Percentiles rank a stretch among this genome's conserved stretches.
These are phyloP conservation scores for Sarocladium brachiariae DNA, from an alignment of 2,329 filamentous ascomycete genomes.

Conservation along the genomic window DNA sequence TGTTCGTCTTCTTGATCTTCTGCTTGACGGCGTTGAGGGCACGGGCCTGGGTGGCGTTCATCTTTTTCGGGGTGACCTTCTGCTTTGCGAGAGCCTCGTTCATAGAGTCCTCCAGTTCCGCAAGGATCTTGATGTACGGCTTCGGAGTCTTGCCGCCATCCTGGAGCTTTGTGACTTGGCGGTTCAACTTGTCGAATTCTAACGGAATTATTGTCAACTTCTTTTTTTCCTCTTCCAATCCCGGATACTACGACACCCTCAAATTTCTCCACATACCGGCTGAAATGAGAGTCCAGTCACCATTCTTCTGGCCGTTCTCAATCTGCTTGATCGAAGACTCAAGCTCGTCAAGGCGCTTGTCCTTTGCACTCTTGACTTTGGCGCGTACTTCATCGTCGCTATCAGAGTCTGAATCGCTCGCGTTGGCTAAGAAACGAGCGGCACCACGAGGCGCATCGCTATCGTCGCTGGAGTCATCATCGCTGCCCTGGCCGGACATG, in stretches of 20 bases:
- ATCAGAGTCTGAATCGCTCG: slow-evolving; percentile 61
- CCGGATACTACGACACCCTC: background rate
- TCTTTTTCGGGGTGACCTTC: slow-evolving; percentile 94
- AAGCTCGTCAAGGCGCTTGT: slow-evolving; percentile 92
- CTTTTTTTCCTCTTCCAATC: background rate
- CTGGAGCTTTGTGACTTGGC: slow-evolving; percentile 72
- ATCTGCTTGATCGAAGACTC: slow-evolving; percentile 85
- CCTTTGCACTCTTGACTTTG: slow-evolving; percentile 94
- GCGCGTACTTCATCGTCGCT: slow-evolving; percentile 81
- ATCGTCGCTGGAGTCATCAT: slow-evolving; percentile 53
- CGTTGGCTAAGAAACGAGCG: slow-evolving; percentile 66
- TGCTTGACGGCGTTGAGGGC: slow-evolving; percentile 96
- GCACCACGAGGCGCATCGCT: slow-evolving; percentile 59
- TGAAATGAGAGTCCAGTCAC: slow-evolving; percentile 91
- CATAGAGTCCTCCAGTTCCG: slow-evolving; percentile 90
- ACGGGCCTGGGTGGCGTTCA: slow-evolving; percentile 93
- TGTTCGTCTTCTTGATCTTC: slow-evolving; percentile 97
- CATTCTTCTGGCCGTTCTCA: slow-evolving; percentile 95
- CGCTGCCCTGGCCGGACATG: slow-evolving; percentile 39
- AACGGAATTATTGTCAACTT: slow-evolving; percentile 8
- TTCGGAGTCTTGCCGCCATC: slow-evolving; percentile 77
- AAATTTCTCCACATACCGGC: slow-evolving; percentile 54
- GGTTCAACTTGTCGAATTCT: slow-evolving; percentile 95
- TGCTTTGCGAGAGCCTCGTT: slow-evolving; percentile 92
- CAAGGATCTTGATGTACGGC: slow-evolving; percentile 84